Evolutionary conservation across 495 filamentous ascomycete species (phyloP).

Genomic region (Amphirosellinia nigrospora): DNA sequence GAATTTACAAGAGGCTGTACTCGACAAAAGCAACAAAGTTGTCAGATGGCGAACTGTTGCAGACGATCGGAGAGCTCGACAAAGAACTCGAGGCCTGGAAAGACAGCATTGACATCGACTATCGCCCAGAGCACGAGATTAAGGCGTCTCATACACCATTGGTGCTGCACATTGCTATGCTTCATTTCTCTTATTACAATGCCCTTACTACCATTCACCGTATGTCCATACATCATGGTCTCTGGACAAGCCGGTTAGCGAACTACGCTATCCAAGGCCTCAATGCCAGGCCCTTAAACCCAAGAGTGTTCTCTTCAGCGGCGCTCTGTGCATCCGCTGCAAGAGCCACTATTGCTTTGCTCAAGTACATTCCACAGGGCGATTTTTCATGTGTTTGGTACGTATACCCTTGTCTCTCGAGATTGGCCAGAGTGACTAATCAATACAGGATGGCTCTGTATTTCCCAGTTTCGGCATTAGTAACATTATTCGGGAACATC

Average conservation of each 20-base stretch:
- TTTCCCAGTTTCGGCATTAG: slow-evolving; percentile 93
- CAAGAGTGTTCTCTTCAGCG: slow-evolving; percentile 92
- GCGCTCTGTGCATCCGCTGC: slow-evolving; percentile 91
- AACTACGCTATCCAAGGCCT: slow-evolving; percentile 94
- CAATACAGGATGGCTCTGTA: slow-evolving; percentile 85
- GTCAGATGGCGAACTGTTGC: slow-evolving; percentile 90
- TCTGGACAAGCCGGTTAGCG: slow-evolving; percentile 94
- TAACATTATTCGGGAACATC: slow-evolving; percentile 96
- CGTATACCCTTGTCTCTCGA: slow-evolving; percentile 41
- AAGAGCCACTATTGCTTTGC: slow-evolving; percentile 87
- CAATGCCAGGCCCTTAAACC: slow-evolving; percentile 89
- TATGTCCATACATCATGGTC: slow-evolving; percentile 97
- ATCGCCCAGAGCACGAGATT: slow-evolving; percentile 94
- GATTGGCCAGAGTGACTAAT: slow-evolving; percentile 32
- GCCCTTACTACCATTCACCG: slow-evolving; percentile 96
- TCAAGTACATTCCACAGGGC: slow-evolving; percentile 94
- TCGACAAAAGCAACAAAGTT: slow-evolving; percentile 91
- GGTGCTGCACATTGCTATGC: slow-evolving; percentile 86
- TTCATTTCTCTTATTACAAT: slow-evolving; percentile 98
- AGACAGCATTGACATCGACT: slow-evolving; percentile 90
- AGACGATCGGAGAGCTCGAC: slow-evolving; percentile 95
- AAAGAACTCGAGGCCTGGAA: slow-evolving; percentile 95
- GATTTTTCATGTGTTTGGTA: slow-evolving; percentile 96
- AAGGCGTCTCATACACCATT: slow-evolving; percentile 87
- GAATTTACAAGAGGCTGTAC: slow-evolving; percentile 92